These are phyloP conservation scores for Fusarium sp. DNA, from an alignment of 2,329 filamentous ascomycete genomes.

Conservation along the genomic window DNA sequence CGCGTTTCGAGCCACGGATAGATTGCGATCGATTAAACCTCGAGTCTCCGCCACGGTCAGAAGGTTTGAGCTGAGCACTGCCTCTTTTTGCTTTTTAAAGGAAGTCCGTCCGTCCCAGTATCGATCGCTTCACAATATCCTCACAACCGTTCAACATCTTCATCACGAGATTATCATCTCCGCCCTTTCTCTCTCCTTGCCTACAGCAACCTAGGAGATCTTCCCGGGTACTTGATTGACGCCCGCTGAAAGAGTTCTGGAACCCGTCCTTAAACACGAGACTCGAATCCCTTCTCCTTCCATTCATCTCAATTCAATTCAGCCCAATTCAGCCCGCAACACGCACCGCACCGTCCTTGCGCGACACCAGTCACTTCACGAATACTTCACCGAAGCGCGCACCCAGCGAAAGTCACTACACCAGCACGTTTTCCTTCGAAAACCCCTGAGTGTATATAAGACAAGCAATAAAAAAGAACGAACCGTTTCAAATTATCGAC, in stretches of 20 bases:
- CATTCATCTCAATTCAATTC: slow-evolving; percentile 19
- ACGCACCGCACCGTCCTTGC: slow-evolving; percentile 52
- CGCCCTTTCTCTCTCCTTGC: slow-evolving; percentile 50
- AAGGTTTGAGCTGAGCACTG: slow-evolving; percentile 56
- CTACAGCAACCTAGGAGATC: slow-evolving; percentile 47
- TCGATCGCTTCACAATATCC: slow-evolving; percentile 55
- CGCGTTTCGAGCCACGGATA: slow-evolving; percentile 29
- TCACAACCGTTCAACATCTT: slow-evolving; percentile 48
- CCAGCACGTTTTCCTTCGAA: slow-evolving; percentile 95
- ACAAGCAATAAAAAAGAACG: slow-evolving; percentile 53
- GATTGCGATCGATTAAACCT: slow-evolving; percentile 44
- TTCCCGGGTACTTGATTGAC: slow-evolving; percentile 43
- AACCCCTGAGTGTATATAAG: slow-evolving; percentile 86
- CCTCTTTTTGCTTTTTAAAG: slow-evolving; percentile 54
- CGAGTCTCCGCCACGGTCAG: slow-evolving; percentile 42
- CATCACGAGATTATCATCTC: slow-evolving; percentile 50
- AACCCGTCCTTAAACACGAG: slow-evolving; percentile 48
- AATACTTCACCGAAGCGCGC: slow-evolving; percentile 58
- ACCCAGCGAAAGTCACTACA: slow-evolving; percentile 68
- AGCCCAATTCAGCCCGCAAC: slow-evolving; percentile 40
- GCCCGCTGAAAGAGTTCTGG: slow-evolving; percentile 50
- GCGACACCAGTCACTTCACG: slow-evolving; percentile 56
- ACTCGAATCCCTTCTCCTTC: slow-evolving; percentile 49
- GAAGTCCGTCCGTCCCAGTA: slow-evolving; percentile 52
- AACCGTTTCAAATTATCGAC: slow-evolving; percentile 49